phyloP scores from a whole-genome alignment of 305 asterid genomes.

The Fraxinus velutina region DNA sequence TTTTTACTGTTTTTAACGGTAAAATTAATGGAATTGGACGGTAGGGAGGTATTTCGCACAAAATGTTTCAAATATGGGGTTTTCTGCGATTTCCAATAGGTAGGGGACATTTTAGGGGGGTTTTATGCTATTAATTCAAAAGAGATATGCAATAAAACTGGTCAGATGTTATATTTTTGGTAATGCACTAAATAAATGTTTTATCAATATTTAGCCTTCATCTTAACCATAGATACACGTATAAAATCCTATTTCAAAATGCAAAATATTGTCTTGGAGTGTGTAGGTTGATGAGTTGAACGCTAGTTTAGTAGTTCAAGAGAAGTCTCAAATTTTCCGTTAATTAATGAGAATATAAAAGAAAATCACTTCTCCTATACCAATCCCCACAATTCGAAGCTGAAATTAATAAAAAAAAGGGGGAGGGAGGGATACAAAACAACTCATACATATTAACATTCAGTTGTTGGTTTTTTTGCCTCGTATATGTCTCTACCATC shows the following conservation, averaged over 20 bases:
- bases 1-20: no score
- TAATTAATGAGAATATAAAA: not conserved
- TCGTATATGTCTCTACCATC: conserved; percentile 26
- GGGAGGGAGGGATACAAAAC: not conserved
- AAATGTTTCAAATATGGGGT: no score
- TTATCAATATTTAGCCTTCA: not conserved
- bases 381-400: conserved; percentile 40
- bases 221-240: not conserved
- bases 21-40: no score
- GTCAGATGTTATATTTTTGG: no score
- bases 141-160: no score
- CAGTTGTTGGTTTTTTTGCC: conserved; percentile 35
- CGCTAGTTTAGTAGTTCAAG: not conserved
- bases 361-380: conserved; percentile 34
- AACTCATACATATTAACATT: conserved; percentile 41
- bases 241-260: not conserved
- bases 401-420: not conserved
- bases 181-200: no score
- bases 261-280: not conserved
- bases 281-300: not conserved
- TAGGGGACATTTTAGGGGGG: no score
- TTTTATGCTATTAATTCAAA: no score
- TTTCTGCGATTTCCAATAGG: no score
- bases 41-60: no score
- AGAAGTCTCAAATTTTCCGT: not conserved